Evolutionary conservation across 73 alveolate genomes (phyloP).

Genomic region (Urostyla sp.): DNA sequence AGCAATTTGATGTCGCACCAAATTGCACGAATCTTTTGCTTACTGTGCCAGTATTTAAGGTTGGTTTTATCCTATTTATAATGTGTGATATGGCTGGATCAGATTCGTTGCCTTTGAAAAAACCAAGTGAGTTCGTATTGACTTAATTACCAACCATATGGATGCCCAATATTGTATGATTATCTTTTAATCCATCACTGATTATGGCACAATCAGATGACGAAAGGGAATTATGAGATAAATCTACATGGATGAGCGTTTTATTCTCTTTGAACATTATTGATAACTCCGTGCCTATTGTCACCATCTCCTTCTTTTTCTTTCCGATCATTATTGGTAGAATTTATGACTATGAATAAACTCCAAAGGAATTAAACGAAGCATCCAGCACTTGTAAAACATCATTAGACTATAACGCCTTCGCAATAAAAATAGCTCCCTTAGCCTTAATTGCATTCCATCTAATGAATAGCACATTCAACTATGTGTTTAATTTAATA

Average conservation of each 20-base stretch:
- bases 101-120: conserved; percentile 15
- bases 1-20: conserved; percentile 56
- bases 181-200: conserved; percentile 77
- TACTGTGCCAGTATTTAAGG: neutral
- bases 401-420: conserved; percentile 33
- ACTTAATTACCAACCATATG: conserved; percentile 89
- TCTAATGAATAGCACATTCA: conserved; percentile 59
- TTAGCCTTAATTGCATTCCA: conserved; percentile 71
- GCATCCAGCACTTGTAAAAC: conserved; percentile 33
- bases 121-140: conserved; percentile 79
- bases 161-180: conserved; percentile 83
- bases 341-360: conserved; percentile 3
- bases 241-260: conserved; percentile 85
- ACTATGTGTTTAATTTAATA: neutral
- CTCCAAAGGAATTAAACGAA: conserved; percentile 41
- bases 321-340: neutral
- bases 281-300: neutral
- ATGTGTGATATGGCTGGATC: conserved; percentile 11
- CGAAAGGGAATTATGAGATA: conserved; percentile 81
- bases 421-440: conserved; percentile 55
- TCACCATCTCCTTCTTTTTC: neutral
- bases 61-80: neutral
- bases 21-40: neutral
- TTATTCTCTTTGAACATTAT: neutral
- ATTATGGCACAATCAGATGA: conserved; percentile 70